A percentile compares a stretch with the other conserved stretches of the same genome.
phyloP scores from a whole-genome alignment of 108 stramenopile genomes.

The Poteriospumella lacustris region DNA sequence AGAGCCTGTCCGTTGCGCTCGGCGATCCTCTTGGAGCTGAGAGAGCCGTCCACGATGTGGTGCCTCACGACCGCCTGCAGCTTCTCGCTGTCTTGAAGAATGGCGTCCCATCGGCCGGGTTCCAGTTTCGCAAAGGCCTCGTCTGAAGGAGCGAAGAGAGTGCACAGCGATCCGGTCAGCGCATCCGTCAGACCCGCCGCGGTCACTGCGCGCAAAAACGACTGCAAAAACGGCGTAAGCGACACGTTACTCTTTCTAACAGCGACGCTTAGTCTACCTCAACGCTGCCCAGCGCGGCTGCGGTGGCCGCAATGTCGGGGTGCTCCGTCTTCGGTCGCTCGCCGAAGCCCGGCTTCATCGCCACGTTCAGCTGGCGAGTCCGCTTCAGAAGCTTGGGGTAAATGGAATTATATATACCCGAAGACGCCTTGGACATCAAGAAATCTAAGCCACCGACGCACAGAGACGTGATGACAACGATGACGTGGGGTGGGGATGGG shows the following conservation, averaged over 20 bases:
- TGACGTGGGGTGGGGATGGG: too few relatives aligned
- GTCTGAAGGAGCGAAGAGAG: neutral
- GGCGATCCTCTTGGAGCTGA: neutral
- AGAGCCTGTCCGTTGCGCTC: neutral
- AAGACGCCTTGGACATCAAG: neutral
- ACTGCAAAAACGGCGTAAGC: neutral
- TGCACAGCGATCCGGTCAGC: neutral
- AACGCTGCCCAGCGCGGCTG: neutral
- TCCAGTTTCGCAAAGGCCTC: neutral
- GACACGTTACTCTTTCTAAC: neutral
- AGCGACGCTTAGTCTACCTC: neutral
- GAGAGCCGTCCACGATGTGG: neutral
- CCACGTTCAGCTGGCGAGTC: neutral
- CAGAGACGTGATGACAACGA: too few relatives aligned
- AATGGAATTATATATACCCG: neutral
- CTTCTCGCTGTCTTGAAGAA: neutral
- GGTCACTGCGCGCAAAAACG: neutral
- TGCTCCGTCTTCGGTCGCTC: neutral
- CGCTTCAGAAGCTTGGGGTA: neutral
- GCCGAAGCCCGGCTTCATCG: neutral
- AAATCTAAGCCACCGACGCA: too few relatives aligned
- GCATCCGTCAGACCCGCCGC: neutral
- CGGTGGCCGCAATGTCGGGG: neutral
- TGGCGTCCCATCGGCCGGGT: neutral
- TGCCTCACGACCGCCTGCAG: neutral